phyloP scores from a whole-genome alignment of 177 flowering plant genomes.

The Tripterygium wilfordii region DNA sequence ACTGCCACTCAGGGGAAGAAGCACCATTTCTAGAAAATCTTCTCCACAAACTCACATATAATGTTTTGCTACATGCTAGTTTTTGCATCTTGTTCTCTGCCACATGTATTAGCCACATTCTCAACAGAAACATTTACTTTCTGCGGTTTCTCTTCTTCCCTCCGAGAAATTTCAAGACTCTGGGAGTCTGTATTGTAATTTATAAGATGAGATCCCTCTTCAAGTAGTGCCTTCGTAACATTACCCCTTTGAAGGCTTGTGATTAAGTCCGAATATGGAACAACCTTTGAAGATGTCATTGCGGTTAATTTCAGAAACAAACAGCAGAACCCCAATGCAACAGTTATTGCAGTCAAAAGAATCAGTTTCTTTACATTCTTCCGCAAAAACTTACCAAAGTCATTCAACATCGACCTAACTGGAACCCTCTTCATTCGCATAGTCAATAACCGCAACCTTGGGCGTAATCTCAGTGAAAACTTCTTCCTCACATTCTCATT shows the following conservation, averaged over 20 bases:
- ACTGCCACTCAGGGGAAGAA: slow-evolving; percentile 69
- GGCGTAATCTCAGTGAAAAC: slow-evolving; percentile 62
- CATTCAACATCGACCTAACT: slow-evolving; percentile 32
- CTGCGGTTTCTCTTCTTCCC: slow-evolving; percentile 15
- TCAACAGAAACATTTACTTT: slow-evolving; percentile 13
- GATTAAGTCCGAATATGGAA: slow-evolving; percentile 86
- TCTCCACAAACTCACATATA: slow-evolving; percentile 11
- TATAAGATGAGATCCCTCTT: slow-evolving; percentile 89
- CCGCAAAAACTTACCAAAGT: slow-evolving; percentile 35
- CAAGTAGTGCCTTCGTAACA: slow-evolving; percentile 68
- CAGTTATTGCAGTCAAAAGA: slow-evolving; percentile 35
- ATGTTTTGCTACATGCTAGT: neutral
- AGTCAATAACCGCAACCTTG: slow-evolving; percentile 58
- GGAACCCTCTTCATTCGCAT: slow-evolving; percentile 40
- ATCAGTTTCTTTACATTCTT: slow-evolving; percentile 50
- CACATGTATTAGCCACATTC: slow-evolving; percentile 15
- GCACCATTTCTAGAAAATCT: slow-evolving; percentile 23
- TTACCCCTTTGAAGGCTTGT: slow-evolving; percentile 54
- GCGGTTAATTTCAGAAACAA: slow-evolving; percentile 62
- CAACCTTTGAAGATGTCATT: slow-evolving; percentile 53
- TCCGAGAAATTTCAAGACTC: slow-evolving; percentile 14
- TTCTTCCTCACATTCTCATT: slow-evolving; percentile 25
- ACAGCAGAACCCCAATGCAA: slow-evolving; percentile 60
- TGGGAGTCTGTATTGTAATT: slow-evolving; percentile 40
- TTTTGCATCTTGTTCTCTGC: slow-evolving; percentile 10